Evolutionary conservation across 2,329 filamentous ascomycete species (phyloP), one percentile per base, ranked within the genome.

Genomic region (Curvularia spicifera): DNA sequence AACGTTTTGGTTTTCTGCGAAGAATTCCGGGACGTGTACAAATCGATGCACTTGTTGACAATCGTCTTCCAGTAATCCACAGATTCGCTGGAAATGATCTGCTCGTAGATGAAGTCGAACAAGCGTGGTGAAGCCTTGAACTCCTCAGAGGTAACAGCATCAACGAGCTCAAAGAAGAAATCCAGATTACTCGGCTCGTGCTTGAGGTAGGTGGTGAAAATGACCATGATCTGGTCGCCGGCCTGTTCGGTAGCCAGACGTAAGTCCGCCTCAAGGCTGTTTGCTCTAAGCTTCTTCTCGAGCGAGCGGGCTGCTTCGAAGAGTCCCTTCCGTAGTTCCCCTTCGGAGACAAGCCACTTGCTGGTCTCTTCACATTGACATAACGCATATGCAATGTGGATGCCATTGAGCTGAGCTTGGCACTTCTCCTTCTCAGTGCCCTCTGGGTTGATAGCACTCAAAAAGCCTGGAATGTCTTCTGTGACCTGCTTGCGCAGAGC

Each of bases 1-100:
- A 97, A 99, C 51, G 93, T 90, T 77, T 99, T 99, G 44, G 91
- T 91, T 80, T 90, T 93, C 77, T 97, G 95, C 0, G 90, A 88
- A 12, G 89, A 91, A 45, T 83, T 86, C 71, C 89, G 91, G 49
- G 88, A 86, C 6, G 91, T 89, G 74, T 97, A 99, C 0, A 93
- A 82, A 56, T 98, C 93, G 46, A 99, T 85, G 71, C 93, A 96
- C 53, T 91, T 89, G 70, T 94, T 85, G 42, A 98, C 85, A 1
- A 96, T 84, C 4, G 87, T 86, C 68, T 89, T 91, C 84, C 93
- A 93, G 71, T 93, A 95, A 15, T 96, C 92, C 24, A 95, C 86
- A 0, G 91, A 93, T 29, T 93, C 86, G 73, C 85, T 96, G 66
- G 85, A 90, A 62, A 99, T 92, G 72, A 99, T 90, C 60, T 90